Conservation (phyloP, 2,329 filamentous ascomycete genomes). For the Zasmidium citrigriseum region DNA sequence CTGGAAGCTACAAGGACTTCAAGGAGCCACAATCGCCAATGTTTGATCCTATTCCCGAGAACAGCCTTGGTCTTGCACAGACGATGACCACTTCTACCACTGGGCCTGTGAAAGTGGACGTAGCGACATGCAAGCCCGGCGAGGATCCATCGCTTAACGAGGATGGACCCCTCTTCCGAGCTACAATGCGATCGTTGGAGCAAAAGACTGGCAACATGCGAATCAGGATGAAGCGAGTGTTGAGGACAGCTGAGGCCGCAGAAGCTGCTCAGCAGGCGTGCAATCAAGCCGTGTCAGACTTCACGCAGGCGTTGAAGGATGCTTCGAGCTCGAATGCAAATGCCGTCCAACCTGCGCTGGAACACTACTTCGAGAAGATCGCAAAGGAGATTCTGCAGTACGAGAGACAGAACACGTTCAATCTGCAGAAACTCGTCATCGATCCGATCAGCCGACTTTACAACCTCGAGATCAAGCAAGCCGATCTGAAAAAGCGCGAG, state of each 20-base stretch:
- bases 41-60: constrained; percentile 51
- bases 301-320: constrained; percentile 84
- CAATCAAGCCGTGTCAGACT: constrained; percentile 80
- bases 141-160: constrained; percentile 85
- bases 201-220: constrained; percentile 97
- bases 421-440: constrained; percentile 90
- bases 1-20: constrained; percentile 42
- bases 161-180: constrained; percentile 92
- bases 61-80: constrained; percentile 46
- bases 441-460: constrained; percentile 92
- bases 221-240: constrained; percentile 89
- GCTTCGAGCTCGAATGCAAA: constrained; percentile 89
- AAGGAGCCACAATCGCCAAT: constrained; percentile 49
- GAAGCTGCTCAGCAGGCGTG: constrained; percentile 76
- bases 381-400: constrained; percentile 86
- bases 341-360: constrained; percentile 92
- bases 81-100: constrained; percentile 40
- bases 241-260: constrained; percentile 91
- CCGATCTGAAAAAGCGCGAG: constrained; percentile 92
- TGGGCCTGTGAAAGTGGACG: constrained; percentile 72
- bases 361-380: constrained; percentile 98
- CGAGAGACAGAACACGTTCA: constrained; percentile 78
- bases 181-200: constrained; percentile 93
- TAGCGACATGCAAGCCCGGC: constrained; percentile 79
- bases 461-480: constrained; percentile 94